Evolutionary conservation across 1,139 yeast genomes (phyloP).

Genomic region (Kurtzmaniella quercitrusa): DNA sequence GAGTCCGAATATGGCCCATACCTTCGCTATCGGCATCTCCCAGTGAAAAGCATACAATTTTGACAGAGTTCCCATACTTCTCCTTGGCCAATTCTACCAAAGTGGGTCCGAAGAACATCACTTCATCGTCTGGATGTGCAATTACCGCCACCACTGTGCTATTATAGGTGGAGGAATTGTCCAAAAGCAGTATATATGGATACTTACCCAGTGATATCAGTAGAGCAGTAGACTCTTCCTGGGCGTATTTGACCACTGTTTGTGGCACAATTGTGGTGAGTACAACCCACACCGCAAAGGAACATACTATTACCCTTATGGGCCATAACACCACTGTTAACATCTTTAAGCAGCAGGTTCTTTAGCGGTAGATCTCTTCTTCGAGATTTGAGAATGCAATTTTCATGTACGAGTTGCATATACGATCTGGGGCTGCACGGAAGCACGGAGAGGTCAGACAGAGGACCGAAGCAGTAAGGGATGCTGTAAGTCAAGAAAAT

Average conservation of each 20-base stretch:
- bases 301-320: slow-evolving; percentile 8
- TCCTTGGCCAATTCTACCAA: slow-evolving; percentile 49
- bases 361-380: too few relatives aligned
- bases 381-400: too few relatives aligned
- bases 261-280: slow-evolving; percentile 42
- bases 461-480: too few relatives aligned
- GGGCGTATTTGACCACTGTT: slow-evolving; percentile 24
- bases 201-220: slow-evolving; percentile 20
- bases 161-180: slow-evolving; percentile 33
- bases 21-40: slow-evolving; percentile 69
- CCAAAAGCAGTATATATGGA: slow-evolving; percentile 36
- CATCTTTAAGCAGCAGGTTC: neutral
- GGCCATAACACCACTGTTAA: slow-evolving; percentile 4
- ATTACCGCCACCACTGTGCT: slow-evolving; percentile 53
- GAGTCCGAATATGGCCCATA: slow-evolving; percentile 56
- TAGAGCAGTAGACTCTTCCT: slow-evolving; percentile 23
- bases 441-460: too few relatives aligned
- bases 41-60: slow-evolving; percentile 66
- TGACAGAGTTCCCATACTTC: slow-evolving; percentile 46
- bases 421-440: too few relatives aligned
- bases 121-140: slow-evolving; percentile 98
- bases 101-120: slow-evolving; percentile 93
- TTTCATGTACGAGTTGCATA: too few relatives aligned
- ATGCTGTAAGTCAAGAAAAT: too few relatives aligned
- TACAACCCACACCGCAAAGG: slow-evolving; percentile 36